Evolutionary conservation across 345 rosid genomes (phyloP).

Genomic region (Eucalyptus camaldulensis): DNA sequence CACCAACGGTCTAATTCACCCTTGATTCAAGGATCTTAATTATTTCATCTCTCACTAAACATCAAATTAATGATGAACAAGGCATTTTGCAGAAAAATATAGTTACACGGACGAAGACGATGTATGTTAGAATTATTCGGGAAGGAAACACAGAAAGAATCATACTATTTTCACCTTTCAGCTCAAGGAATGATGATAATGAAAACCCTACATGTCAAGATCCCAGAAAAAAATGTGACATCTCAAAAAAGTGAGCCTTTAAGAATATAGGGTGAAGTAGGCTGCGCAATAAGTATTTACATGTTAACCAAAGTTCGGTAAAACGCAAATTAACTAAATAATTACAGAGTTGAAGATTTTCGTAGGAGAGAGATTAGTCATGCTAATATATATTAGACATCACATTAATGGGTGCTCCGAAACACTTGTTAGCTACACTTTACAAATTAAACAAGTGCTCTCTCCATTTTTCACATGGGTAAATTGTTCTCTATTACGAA

Average conservation of each 20-base stretch:
- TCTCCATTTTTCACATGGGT: not conserved
- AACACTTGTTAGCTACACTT: not conserved
- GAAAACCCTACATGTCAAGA: not conserved
- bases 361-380: not conserved
- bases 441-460: not conserved
- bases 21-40: not conserved
- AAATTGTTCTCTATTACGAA: no score
- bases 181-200: not conserved
- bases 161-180: not conserved
- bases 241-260: not conserved
- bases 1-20: not conserved
- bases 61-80: not conserved
- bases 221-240: not conserved
- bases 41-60: not conserved
- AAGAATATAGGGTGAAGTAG: not conserved
- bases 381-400: no score
- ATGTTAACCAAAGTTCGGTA: not conserved
- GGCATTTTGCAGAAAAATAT: not conserved
- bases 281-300: not conserved
- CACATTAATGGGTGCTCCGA: not conserved
- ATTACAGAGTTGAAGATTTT: not conserved
- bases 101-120: not conserved
- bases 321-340: not conserved
- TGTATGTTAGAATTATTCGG: not conserved
- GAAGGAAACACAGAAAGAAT: not conserved